Base-by-base conservation (phyloP, 441 rosid genomes). In the Rhodomyrtus psidioides region DNA sequence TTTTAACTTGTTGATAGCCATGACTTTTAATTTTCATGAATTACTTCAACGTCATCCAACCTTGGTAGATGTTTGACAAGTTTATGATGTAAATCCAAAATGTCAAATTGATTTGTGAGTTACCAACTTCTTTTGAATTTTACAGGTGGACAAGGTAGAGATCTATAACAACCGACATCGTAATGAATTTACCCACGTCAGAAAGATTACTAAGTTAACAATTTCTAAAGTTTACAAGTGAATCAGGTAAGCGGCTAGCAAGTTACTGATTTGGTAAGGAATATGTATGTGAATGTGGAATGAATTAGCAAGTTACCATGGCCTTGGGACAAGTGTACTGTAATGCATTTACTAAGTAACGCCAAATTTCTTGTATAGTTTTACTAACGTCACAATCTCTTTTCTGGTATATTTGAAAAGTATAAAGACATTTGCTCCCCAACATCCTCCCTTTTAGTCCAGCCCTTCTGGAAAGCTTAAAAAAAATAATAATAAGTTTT, bases 21-120 rank as follows among this genome's bases (percentile, higher is more conserved):
- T 59, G 6, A 7, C 70, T 27, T 15, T 5, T 14, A 53, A 14
- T 53, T 53, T 4, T 14, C 70, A 27, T 27, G 30, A 27, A 27
- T 27, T 59, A 30, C 1, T 1, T 27, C 0, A 0, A 59, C 19
- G 28, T 59, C 27, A 39, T 27, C 15, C 0, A 30, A 27, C 70
- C 39, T 15, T 8, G 7, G 34, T 59, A 1, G 0, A 59, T 28
- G 21, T 27, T 59, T 14, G 0, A 27, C 27, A 59, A 59, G 8
- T 59, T n/a, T 6, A 27, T n/a, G 34, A 59, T 59, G 34, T 59
- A 58, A 58, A 58, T 27, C 4, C 65, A 19, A 17, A 3, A 13
- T 12, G 0, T 59, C 39, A 59, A 3, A 27, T 15, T 27, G 10
- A 59, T 59, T 1, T 59, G 70, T 27, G 15, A 59, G 30, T 27